phyloP scores from a whole-genome alignment of 192 early-diverging fungal species.

The Linnemannia zychae region DNA sequence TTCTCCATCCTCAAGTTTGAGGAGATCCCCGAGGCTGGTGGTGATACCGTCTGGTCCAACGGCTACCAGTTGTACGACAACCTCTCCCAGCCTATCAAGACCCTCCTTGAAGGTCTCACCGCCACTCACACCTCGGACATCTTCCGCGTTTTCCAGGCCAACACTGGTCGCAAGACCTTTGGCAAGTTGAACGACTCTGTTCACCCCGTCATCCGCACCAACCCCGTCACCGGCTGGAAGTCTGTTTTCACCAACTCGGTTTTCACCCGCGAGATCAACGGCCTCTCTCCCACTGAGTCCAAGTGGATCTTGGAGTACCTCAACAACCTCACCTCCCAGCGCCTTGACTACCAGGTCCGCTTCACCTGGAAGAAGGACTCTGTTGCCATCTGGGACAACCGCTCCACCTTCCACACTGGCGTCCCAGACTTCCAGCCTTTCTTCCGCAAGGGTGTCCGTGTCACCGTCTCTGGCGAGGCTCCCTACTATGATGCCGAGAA shows the following conservation, averaged over 20 bases:
- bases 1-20: slow-evolving; percentile 58
- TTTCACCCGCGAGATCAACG: slow-evolving; percentile 72
- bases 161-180: slow-evolving; percentile 54
- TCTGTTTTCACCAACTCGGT: slow-evolving; percentile 73
- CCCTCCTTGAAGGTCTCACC: slow-evolving; percentile 68
- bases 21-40: slow-evolving; percentile 53
- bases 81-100: slow-evolving; percentile 67
- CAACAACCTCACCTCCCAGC: slow-evolving; percentile 63
- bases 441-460: slow-evolving; percentile 37
- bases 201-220: slow-evolving; percentile 71
- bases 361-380: slow-evolving; percentile 71
- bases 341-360: slow-evolving; percentile 68
- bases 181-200: slow-evolving; percentile 49
- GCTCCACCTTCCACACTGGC: slow-evolving; percentile 66
- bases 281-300: slow-evolving; percentile 64
- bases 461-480: slow-evolving; percentile 50
- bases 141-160: slow-evolving; percentile 39
- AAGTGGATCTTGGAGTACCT: slow-evolving; percentile 70
- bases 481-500: slow-evolving; percentile 38
- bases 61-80: slow-evolving; percentile 59
- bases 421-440: slow-evolving; percentile 52
- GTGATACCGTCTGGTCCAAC: slow-evolving; percentile 60
- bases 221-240: slow-evolving; percentile 80
- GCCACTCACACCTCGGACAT: slow-evolving; percentile 65
- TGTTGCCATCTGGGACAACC: slow-evolving; percentile 80